Evolutionary conservation across 2,329 filamentous ascomycete species (phyloP), one percentile per base, ranked within the genome.

Genomic region (Monilinia fructicola): DNA sequence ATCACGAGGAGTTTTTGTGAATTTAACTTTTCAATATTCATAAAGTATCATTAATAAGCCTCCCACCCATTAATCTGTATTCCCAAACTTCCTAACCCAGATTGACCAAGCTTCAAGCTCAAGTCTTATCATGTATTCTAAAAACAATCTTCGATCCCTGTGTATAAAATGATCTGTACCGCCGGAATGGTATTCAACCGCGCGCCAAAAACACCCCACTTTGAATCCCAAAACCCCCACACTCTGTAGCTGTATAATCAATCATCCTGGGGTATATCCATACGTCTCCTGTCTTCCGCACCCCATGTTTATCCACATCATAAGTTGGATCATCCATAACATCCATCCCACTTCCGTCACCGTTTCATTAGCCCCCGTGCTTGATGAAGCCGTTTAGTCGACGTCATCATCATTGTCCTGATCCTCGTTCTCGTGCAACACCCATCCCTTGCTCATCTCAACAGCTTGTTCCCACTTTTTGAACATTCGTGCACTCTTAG

Each of bases 391-490:
- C 28, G 18, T 31, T 46, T 64, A 64, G 26, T 64, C 62, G 21
- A 56, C 21, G 16, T 64, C 62, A 40, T 64, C 61, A 42, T 68
- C 66, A 21, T 56, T 35, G 18, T 69, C 59, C 26, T 61, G 38
- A 16, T 68, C 64, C 44, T 63, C 61, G 38, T 60, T n/a, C 3
- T 67, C 44, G 18, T 66, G 62, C 9, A 65, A 12, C 3, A 85
- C 74, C 90, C 90, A 93, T 46, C 90, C 90, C 74, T 83, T 85
- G 73, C 87, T 89, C 89, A 93, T 93, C 76, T 90, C 81, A 42
- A 93, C 90, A 1, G 90, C 90, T 78, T 89, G 87, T 72, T 86
- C 83, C 91, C 90, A 93, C 71, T 84, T 84, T 71, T 82, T 82
- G 74, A 91, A 92, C 79, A 89, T 85, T 74, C 82, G 82, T 35